phyloP scores from a whole-genome alignment of 306 rosid genomes.

The Fagus sylvatica region DNA sequence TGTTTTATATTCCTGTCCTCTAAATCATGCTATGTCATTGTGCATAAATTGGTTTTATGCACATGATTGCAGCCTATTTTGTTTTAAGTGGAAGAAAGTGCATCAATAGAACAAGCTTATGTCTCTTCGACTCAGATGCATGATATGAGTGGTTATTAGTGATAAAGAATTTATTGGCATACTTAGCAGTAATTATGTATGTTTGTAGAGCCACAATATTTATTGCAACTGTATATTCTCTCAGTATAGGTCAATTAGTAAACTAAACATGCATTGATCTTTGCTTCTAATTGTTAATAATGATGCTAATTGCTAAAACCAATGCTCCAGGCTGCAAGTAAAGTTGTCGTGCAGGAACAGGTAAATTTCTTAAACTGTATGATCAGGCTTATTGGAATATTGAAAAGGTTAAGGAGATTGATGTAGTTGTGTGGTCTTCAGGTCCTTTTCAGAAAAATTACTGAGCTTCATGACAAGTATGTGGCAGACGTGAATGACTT shows the following conservation, averaged over 20 bases:
- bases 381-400: neutral
- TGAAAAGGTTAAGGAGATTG: constrained; percentile 13
- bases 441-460: constrained; percentile 73
- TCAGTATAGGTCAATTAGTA: no score
- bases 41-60: neutral
- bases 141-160: no score
- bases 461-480: constrained; percentile 77
- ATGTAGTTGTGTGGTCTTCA: constrained; percentile 35
- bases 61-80: neutral
- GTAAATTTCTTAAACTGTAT: constrained; percentile 20
- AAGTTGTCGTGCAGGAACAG: constrained; percentile 66
- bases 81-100: neutral
- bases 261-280: neutral
- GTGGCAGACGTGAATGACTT: constrained; percentile 62
- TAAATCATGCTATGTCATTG: neutral
- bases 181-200: no score
- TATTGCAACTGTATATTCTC: no score
- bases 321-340: constrained; percentile 42
- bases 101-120: neutral
- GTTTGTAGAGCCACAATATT: no score
- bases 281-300: constrained; percentile 2
- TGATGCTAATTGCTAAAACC: constrained; percentile 24
- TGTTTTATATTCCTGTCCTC: constrained; percentile 4
- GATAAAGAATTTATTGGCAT: no score
- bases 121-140: neutral